These are phyloP conservation scores for Jatropha multifida DNA, from an alignment of 441 rosid genomes.

Conservation along the genomic window DNA sequence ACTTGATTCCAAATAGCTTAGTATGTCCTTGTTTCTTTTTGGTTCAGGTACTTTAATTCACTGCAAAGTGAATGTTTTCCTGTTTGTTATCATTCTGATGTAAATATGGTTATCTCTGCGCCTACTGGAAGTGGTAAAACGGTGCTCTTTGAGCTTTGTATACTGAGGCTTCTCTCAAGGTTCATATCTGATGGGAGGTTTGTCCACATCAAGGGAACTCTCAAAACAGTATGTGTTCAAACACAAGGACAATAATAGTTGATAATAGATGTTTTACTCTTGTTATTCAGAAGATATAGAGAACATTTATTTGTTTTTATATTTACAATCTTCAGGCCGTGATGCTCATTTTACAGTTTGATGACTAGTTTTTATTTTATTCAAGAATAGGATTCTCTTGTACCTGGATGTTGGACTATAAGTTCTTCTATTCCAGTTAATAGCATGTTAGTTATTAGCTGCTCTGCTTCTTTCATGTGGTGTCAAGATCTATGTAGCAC, in stretches of 20 bases:
- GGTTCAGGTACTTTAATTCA: conserved; percentile 83
- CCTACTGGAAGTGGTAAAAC: conserved; percentile 99
- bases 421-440: conserved; percentile 11
- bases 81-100: conserved; percentile 72
- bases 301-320: neutral
- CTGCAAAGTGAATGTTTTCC: conserved; percentile 97
- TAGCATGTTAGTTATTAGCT: conserved; percentile 16
- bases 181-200: conserved; percentile 69
- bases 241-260: neutral
- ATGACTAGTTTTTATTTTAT: neutral
- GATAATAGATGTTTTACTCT: neutral
- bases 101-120: conserved; percentile 92
- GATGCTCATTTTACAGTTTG: neutral
- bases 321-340: neutral
- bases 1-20: neutral
- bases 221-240: conserved; percentile 67
- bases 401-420: conserved; percentile 3
- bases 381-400: neutral
- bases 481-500: conserved; percentile 82
- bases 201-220: conserved; percentile 74
- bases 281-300: neutral
- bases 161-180: conserved; percentile 81
- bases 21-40: conserved; percentile 18
- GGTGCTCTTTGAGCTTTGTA: conserved; percentile 89
- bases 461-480: conserved; percentile 28